These are phyloP conservation scores for Dacryopinax spathularia DNA, from an alignment of 768 basidiomycete genomes.

Conservation along the genomic window DNA sequence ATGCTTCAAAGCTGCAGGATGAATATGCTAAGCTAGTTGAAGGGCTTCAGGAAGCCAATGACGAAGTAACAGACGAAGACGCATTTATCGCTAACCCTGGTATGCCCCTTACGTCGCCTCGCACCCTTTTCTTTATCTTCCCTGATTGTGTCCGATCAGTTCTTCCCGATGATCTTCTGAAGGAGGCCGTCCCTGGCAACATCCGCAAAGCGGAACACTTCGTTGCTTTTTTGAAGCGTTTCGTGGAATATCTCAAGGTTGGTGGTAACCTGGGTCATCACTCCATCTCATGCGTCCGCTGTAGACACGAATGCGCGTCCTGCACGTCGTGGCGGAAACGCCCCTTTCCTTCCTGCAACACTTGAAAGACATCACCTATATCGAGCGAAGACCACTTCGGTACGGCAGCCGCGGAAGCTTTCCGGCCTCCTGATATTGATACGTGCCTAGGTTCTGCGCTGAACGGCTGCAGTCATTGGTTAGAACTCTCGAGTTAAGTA, in stretches of 20 bases:
- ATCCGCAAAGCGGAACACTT: conserved; percentile 99
- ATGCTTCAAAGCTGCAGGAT: conserved; percentile 86
- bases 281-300: background rate
- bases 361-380: conserved; percentile 96
- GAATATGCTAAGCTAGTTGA: conserved; percentile 93
- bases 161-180: conserved; percentile 83
- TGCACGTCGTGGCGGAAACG: conserved; percentile 97
- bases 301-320: conserved; percentile 95
- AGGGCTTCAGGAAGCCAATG: conserved; percentile 65
- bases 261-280: background rate
- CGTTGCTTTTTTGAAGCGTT: conserved; percentile 92
- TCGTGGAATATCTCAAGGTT: conserved; percentile 99
- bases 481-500: conserved; percentile 74
- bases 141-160: conserved; percentile 32
- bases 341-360: conserved; percentile 94
- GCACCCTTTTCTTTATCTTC: background rate
- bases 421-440: conserved; percentile 2
- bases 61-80: conserved; percentile 52
- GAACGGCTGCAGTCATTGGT: conserved; percentile 90
- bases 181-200: conserved; percentile 93
- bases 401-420: conserved; percentile 25
- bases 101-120: conserved; percentile 22
- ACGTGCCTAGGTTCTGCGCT: conserved; percentile 66
- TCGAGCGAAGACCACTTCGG: conserved; percentile 86
- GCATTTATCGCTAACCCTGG: conserved; percentile 80